These are phyloP conservation scores for Ephemerocybe angulata DNA, from an alignment of 768 basidiomycete genomes.

Conservation along the genomic window DNA sequence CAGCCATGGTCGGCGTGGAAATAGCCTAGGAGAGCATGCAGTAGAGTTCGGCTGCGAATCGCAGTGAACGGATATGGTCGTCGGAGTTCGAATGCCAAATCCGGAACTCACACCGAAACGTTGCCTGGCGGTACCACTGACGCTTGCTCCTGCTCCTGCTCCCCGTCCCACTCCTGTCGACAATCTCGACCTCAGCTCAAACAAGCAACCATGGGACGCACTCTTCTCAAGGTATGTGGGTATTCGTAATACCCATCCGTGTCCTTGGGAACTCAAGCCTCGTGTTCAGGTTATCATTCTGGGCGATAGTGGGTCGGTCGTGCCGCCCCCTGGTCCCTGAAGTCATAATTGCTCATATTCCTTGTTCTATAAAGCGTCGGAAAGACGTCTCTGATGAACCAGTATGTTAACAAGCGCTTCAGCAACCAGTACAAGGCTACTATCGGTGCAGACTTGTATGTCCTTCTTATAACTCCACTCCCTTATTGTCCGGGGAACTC, in stretches of 20 bases:
- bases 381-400: constrained; percentile 99
- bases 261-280: background rate
- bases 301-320: constrained; percentile 87
- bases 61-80: background rate
- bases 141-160: constrained; percentile 19
- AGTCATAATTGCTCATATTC: constrained; percentile 13
- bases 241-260: background rate
- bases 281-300: constrained; percentile 88
- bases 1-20: constrained; percentile 52
- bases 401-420: constrained; percentile 99
- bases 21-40: constrained; percentile 11
- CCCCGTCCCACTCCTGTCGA: constrained; percentile 18
- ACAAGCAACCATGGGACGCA: constrained; percentile 63
- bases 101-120: constrained; percentile 7
- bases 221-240: constrained; percentile 69
- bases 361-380: constrained; percentile 63
- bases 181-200: constrained; percentile 15
- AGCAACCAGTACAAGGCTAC: constrained; percentile 99
- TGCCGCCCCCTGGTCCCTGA: constrained; percentile 9
- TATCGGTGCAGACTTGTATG: constrained; percentile 94
- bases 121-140: constrained; percentile 11
- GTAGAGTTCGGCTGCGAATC: background rate
- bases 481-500: constrained; percentile 16
- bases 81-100: constrained; percentile 43
- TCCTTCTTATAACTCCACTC: constrained; percentile 19